Evolutionary conservation across 208 protist genomes (phyloP).

Genomic region (Naegleria gruberi): DNA sequence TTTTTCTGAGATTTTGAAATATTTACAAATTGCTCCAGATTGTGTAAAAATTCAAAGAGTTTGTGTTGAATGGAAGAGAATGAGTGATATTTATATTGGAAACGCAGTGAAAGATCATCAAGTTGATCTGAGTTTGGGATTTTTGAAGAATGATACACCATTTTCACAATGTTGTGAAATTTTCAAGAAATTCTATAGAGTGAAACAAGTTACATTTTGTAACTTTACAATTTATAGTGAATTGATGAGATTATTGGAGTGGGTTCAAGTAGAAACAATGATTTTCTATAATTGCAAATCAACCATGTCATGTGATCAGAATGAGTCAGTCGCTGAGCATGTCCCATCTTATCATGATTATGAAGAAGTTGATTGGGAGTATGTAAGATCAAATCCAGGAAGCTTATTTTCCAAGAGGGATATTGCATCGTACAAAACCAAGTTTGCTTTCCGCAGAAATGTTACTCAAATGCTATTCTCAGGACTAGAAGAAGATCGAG

Average conservation of each 20-base stretch:
- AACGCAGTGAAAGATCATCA: background rate
- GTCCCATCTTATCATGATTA: background rate
- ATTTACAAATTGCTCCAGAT: background rate
- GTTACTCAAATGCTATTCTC: background rate
- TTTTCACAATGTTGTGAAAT: background rate
- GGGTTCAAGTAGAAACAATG: background rate
- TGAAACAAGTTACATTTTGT: background rate
- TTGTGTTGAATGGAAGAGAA: background rate
- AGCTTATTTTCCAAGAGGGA: background rate
- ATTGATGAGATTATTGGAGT: background rate
- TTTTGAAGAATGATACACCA: background rate
- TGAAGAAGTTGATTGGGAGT: background rate
- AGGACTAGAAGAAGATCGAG: background rate
- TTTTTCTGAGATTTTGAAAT: background rate
- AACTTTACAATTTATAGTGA: background rate
- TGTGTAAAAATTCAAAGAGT: background rate
- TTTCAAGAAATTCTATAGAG: background rate
- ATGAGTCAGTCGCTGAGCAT: background rate
- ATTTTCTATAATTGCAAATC: background rate
- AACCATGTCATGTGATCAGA: background rate
- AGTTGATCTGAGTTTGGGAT: background rate
- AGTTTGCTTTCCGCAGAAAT: background rate
- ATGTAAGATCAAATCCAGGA: background rate
- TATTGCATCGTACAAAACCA: background rate
- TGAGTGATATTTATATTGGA: background rate